Evolutionary conservation across 1,284 basidiomycete species (phyloP).

Genomic region (Retiboletus flavoniger): DNA sequence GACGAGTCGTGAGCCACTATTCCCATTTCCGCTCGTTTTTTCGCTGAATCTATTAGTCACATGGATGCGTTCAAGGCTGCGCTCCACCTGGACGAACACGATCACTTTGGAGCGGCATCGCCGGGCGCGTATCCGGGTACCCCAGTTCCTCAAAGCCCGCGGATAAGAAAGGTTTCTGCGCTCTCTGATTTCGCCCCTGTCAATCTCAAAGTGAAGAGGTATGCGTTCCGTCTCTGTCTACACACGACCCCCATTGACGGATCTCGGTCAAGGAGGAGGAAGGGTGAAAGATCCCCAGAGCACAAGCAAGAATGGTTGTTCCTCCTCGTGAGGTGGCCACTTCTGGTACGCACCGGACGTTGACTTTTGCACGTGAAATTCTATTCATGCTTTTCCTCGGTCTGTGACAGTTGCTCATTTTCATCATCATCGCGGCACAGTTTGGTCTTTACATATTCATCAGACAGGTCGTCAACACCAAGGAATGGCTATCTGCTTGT

Average conservation of each 20-base stretch:
- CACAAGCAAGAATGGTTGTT: conserved; percentile 78
- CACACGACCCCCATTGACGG: background rate
- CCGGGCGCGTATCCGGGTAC: conserved; percentile 27
- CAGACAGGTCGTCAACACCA: conserved; percentile 89
- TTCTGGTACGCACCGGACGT: conserved; percentile 61
- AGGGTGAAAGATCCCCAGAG: conserved; percentile 44
- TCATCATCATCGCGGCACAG: conserved; percentile 81
- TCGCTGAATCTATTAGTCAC: conserved; percentile 48
- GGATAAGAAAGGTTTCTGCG: conserved; percentile 77
- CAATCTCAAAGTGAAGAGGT: conserved; percentile 77
- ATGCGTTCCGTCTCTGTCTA: conserved; percentile 9
- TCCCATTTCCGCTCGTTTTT: background rate
- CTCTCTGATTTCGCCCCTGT: conserved; percentile 93
- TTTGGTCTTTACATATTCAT: conserved; percentile 87
- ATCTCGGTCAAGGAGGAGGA: conserved; percentile 44
- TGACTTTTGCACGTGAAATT: background rate
- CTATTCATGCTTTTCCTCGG: conserved; percentile 7
- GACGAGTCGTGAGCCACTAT: conserved; percentile 61
- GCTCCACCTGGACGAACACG: conserved; percentile 59
- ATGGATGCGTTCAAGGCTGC: conserved; percentile 71
- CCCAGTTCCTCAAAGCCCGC: conserved; percentile 35
- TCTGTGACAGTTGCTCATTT: conserved; percentile 66
- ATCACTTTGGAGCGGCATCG: conserved; percentile 39
- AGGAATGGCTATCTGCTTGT: conserved; percentile 91
- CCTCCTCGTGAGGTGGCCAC: conserved; percentile 83